Evolutionary conservation across 495 filamentous ascomycete species (phyloP), one percentile per base, ranked within the genome.

Genomic region (Coniosporium apollinis): DNA sequence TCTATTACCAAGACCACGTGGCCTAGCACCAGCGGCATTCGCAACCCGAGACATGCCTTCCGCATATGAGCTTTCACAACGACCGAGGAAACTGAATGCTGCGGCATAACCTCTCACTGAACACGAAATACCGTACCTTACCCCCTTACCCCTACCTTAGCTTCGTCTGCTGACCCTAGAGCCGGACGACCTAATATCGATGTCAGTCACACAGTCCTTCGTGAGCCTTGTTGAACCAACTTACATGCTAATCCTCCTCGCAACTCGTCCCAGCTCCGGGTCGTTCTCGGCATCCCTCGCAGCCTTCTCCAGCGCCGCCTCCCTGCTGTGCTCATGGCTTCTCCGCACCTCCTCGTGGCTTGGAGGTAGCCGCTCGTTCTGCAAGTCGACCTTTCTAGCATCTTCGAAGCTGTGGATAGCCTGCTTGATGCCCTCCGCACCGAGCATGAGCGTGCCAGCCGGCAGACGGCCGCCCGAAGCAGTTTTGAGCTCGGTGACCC

Each of bases 371-470:
- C 79, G 72, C 63, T 97, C 89, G 53, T 97, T 97, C 60, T 94
- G 86, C 41, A 94, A 50, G 65, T 97, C 89, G 19, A 97, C 91
- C 64, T 93, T 94, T 32, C 85, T 67, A n/a, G 89, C 89, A 55
- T 97, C 89, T 55, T 97, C 89, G 44, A 97, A 97, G 46, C 71
- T 89, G 55, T 69, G 82, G 43, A 97, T 97, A n/a, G 89, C 89
- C 49, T 94, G 84, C 65, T 96, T 97, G 61, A 97, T 97, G 21
- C 89, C 89, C 56, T 96, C 89, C 1, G 89, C 85, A 32, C 89
- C 89, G 18, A 97, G 72, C 87, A 97, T 96, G 30, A 97, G 72
- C 15, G 91, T 97, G 34, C 89, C 89, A 9, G 87, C 81, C 3
- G 89, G 89, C 35, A 97, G 72, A 55, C 86, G 74, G 26, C 91